Evolutionary conservation across 495 filamentous ascomycete genomes (phyloP).

Genomic region (Pyrenula massariospora): DNA sequence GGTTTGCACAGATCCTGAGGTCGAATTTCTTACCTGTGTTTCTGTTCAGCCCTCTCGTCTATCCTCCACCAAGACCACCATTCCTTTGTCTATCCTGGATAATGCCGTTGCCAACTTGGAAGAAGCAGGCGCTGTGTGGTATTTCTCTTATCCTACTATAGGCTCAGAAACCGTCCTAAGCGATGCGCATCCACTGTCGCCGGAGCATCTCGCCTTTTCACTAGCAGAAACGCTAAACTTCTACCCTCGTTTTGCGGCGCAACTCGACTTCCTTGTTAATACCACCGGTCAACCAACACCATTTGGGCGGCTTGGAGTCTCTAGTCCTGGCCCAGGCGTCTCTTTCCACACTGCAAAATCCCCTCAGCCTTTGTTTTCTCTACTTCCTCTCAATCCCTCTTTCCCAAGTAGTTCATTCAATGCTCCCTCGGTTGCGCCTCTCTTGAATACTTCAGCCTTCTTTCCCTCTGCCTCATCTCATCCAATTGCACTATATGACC

Average conservation of each 20-base stretch:
- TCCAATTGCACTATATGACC: neutral
- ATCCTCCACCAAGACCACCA: neutral
- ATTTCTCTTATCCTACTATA: neutral
- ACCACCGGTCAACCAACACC: neutral
- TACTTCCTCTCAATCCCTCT: neutral
- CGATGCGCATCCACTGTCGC: neutral
- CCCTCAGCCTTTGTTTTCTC: neutral
- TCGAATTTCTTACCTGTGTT: neutral
- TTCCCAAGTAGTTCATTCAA: neutral
- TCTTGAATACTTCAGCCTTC: neutral
- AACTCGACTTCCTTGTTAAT: neutral
- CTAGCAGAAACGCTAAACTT: neutral
- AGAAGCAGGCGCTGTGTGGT: neutral
- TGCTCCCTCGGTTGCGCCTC: neutral
- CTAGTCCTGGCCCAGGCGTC: neutral
- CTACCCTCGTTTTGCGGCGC: neutral
- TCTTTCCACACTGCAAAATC: neutral
- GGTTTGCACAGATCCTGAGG: neutral
- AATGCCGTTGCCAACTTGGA: neutral
- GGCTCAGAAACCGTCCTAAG: neutral
- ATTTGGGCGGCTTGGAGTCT: neutral
- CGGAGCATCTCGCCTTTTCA: neutral
- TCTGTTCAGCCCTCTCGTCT: neutral
- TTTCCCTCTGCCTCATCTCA: neutral
- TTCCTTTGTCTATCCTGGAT: neutral